phyloP scores from a whole-genome alignment of 345 rosid genomes.

The Acer saccharum region DNA sequence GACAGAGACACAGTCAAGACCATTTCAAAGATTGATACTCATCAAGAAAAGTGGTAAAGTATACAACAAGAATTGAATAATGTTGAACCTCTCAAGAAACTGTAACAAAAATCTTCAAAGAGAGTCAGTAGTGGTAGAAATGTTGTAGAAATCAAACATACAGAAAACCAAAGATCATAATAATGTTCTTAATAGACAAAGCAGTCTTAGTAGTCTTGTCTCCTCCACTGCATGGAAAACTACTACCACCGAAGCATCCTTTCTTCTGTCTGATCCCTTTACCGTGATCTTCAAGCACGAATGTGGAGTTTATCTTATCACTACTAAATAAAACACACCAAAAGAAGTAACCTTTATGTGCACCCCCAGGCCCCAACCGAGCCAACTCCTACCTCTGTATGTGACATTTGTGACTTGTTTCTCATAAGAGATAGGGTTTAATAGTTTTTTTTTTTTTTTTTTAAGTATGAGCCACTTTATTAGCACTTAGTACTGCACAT shows the following conservation, averaged over 20 bases:
- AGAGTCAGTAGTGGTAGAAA: too few species aligned
- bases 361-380: slow-evolving; percentile 51
- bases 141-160: slow-evolving; percentile 14
- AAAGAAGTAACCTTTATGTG: slow-evolving; percentile 62
- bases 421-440: slow-evolving; percentile 45
- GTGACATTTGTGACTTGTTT: slow-evolving; percentile 45
- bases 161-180: slow-evolving; percentile 17
- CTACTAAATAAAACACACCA: slow-evolving; percentile 75
- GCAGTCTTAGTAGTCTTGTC: slow-evolving; percentile 18
- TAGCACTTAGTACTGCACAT: too few species aligned
- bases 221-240: slow-evolving; percentile 61
- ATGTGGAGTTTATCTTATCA: slow-evolving; percentile 60
- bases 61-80: too few species aligned
- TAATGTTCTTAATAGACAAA: slow-evolving; percentile 23
- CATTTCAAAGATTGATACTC: too few species aligned
- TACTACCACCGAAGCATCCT: slow-evolving; percentile 82
- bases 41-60: too few species aligned
- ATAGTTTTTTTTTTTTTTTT: too few species aligned
- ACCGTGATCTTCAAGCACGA: slow-evolving; percentile 77
- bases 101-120: too few species aligned
- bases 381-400: slow-evolving; percentile 74
- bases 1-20: too few species aligned
- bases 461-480: too few species aligned
- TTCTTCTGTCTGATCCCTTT: slow-evolving; percentile 75
- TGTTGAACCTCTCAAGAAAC: too few species aligned